Evolutionary conservation across 1,139 yeast genomes (phyloP).

Genomic region (Yamadazyma membranifaciens): DNA sequence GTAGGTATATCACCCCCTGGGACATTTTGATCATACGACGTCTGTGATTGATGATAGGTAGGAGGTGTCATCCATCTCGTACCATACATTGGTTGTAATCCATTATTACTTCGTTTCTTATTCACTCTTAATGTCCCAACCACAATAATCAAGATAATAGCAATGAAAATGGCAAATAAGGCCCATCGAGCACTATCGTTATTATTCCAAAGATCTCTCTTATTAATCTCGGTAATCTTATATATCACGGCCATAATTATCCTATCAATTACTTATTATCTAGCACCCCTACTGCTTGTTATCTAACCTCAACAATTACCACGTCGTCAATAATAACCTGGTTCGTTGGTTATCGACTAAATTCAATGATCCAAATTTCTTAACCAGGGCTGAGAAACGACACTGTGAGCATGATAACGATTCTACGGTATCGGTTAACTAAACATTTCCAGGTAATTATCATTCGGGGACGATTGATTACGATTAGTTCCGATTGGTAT

Average conservation of each 20-base stretch:
- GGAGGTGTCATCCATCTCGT: slow-evolving; percentile 95
- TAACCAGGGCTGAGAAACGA: no score
- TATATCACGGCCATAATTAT: no score
- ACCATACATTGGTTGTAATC: slow-evolving; percentile 72
- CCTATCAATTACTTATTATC: not conserved
- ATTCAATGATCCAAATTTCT: no score
- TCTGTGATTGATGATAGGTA: slow-evolving; percentile 71
- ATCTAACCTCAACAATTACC: no score
- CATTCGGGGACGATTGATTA: no score
- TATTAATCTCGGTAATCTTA: slow-evolving; percentile 2
- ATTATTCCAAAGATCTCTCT: slow-evolving; percentile 21
- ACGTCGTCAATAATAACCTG: not conserved
- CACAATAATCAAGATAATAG: slow-evolving; percentile 47
- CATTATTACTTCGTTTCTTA: slow-evolving; percentile 55
- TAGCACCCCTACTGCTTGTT: not conserved
- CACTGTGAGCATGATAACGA: no score
- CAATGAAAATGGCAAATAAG: slow-evolving; percentile 52
- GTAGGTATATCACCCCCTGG: slow-evolving; percentile 32
- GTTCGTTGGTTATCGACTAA: no score
- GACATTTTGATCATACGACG: slow-evolving; percentile 49
- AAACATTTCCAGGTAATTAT: no score
- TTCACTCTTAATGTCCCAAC: slow-evolving; percentile 58
- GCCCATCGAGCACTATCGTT: slow-evolving; percentile 54
- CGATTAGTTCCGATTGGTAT: no score
- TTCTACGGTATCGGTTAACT: no score